A percentile compares a stretch with the other conserved stretches of the same genome.
phyloP scores from a whole-genome alignment of 768 basidiomycete genomes.

The Amanita fuliginea region DNA sequence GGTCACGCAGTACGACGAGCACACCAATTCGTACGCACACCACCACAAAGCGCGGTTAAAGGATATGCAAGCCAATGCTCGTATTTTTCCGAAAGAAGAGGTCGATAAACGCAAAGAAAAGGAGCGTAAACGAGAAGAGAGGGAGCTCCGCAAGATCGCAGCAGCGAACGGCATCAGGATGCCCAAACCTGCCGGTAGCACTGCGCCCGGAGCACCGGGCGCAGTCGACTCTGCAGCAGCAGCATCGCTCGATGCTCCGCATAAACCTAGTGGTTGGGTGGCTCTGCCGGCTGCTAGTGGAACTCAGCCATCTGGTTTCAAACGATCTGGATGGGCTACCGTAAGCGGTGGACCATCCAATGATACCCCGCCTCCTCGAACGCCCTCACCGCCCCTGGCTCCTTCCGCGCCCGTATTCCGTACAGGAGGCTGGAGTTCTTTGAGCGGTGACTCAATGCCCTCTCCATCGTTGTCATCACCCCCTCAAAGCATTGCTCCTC shows the following conservation, averaged over 20 bases:
- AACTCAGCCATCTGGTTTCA: conserved; percentile 20
- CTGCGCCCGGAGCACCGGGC: conserved; percentile 15
- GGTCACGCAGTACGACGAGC: conserved; percentile 82
- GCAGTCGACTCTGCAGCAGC: conserved; percentile 11
- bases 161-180: conserved; percentile 74
- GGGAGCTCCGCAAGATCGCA: conserved; percentile 74
- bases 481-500: background rate
- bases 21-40: conserved; percentile 83
- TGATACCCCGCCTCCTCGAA: conserved; percentile 9
- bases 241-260: conserved; percentile 16
- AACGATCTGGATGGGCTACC: conserved; percentile 40
- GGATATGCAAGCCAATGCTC: conserved; percentile 72
- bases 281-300: conserved; percentile 9
- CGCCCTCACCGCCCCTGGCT: conserved; percentile 6
- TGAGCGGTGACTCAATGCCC: conserved; percentile 31
- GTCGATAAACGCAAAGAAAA: conserved; percentile 73
- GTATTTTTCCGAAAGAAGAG: conserved; percentile 55
- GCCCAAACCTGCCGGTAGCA: conserved; percentile 24
- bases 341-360: conserved; percentile 21
- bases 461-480: background rate
- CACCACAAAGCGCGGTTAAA: conserved; percentile 75
- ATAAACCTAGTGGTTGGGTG: conserved; percentile 39
- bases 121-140: conserved; percentile 78
- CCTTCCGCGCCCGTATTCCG: conserved; percentile 37
- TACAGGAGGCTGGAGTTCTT: conserved; percentile 55